phyloP scores from a whole-genome alignment of 208 protist species.

The Angomonas ambiguus region DNA sequence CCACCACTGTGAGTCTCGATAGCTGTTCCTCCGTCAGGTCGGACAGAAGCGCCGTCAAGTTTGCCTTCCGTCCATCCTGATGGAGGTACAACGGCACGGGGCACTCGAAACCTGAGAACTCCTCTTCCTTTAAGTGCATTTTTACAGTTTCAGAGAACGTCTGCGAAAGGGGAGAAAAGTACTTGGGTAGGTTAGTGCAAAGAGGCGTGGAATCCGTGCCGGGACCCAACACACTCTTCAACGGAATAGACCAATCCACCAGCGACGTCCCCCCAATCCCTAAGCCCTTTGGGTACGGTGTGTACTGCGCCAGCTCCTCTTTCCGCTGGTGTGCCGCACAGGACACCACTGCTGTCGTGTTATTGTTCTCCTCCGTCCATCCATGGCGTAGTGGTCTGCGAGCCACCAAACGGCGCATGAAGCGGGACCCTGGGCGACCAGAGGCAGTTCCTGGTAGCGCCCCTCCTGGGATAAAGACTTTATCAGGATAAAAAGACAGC shows the following conservation, averaged over 20 bases:
- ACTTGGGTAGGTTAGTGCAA: background rate
- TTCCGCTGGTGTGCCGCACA: conserved; percentile 1
- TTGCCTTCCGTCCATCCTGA: background rate
- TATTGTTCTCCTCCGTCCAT: background rate
- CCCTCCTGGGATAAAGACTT: conserved; percentile 20
- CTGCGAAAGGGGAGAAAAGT: background rate
- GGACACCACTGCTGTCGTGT: background rate
- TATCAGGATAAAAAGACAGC: conserved; percentile 35
- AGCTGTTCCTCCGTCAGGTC: conserved; percentile 12
- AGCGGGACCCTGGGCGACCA: conserved; percentile 5
- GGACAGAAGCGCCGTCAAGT: background rate
- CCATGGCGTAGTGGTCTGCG: conserved; percentile 1
- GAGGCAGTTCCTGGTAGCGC: background rate
- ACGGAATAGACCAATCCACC: conserved; percentile 61
- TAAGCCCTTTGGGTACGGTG: conserved; percentile 34
- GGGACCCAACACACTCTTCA: background rate
- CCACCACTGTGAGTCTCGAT: conserved; percentile 23
- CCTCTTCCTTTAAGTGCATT: background rate
- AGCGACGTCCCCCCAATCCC: conserved; percentile 50
- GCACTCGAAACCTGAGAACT: background rate
- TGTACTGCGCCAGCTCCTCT: conserved; percentile 16
- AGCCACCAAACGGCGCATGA: background rate
- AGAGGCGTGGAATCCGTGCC: background rate
- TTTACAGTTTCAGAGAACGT: background rate
- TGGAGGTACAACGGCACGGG: background rate